Percentiles rank a stretch among this genome's conserved stretches.
These are phyloP conservation scores for Mycena rosella DNA, from an alignment of 768 basidiomycete genomes.

Conservation along the genomic window DNA sequence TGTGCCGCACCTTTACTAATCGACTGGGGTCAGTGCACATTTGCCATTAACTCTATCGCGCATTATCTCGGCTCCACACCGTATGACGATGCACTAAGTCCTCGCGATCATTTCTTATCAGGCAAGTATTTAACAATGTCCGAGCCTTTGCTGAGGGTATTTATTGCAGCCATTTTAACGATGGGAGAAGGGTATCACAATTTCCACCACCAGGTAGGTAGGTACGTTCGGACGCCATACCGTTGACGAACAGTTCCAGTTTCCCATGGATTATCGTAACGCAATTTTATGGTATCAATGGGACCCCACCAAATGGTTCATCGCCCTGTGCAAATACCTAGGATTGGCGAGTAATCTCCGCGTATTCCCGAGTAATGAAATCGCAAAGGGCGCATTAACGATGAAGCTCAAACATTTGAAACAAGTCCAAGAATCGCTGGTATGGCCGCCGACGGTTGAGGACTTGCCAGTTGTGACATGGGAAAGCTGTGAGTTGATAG, in stretches of 20 bases:
- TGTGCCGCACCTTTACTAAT: slow-evolving; percentile 11
- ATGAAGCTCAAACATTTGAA: slow-evolving; percentile 88
- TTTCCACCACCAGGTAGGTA: slow-evolving; percentile 73
- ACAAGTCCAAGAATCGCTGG: slow-evolving; percentile 68
- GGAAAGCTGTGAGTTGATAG: slow-evolving; percentile 75
- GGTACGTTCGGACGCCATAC: no score
- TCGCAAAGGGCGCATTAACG: slow-evolving; percentile 82
- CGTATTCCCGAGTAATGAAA: slow-evolving; percentile 90
- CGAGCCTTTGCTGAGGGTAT: no score
- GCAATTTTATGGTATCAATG: slow-evolving; percentile 81
- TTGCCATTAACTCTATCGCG: slow-evolving; percentile 91
- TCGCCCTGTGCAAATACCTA: slow-evolving; percentile 68
- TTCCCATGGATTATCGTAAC: slow-evolving; percentile 89
- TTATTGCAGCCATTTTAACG: slow-evolving; percentile 71
- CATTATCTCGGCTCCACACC: slow-evolving; percentile 87
- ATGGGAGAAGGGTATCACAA: slow-evolving; percentile 94
- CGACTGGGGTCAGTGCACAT: slow-evolving; percentile 71
- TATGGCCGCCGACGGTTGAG: slow-evolving; percentile 70
- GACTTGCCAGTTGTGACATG: slow-evolving; percentile 83
- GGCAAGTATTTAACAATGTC: slow-evolving; percentile 9
- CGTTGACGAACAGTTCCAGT: slow-evolving; percentile 51
- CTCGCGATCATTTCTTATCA: slow-evolving; percentile 84
- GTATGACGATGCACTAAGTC: slow-evolving; percentile 84
- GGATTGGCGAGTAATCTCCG: slow-evolving; percentile 87
- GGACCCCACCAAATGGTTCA: slow-evolving; percentile 88